These are phyloP conservation scores for Ceratocystis papillata DNA, from an alignment of 2,329 filamentous ascomycete genomes.

Conservation along the genomic window DNA sequence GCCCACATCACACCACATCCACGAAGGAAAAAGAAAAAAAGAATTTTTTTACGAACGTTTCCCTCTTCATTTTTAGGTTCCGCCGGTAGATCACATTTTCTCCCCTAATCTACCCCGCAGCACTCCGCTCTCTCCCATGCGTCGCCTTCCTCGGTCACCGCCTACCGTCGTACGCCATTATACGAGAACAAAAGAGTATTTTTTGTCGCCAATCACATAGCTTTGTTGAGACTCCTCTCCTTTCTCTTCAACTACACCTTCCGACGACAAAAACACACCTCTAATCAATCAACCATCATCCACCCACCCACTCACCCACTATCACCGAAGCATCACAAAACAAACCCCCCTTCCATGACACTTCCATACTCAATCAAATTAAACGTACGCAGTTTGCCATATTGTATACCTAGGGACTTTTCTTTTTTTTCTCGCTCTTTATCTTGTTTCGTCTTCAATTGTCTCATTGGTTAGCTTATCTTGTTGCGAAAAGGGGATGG, in stretches of 20 bases:
- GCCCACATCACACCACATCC: neutral
- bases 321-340: neutral
- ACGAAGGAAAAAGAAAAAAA: constrained; percentile 38
- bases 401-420: constrained; percentile 9
- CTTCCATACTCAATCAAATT: constrained; percentile 3
- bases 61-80: constrained; percentile 71
- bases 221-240: neutral
- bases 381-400: constrained; percentile 7
- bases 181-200: neutral
- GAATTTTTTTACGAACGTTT: constrained; percentile 54
- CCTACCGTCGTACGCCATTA: neutral
- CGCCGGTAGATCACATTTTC: constrained; percentile 57
- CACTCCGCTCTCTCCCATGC: constrained; percentile 3
- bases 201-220: neutral
- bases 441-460: neutral
- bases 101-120: neutral
- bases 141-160: neutral
- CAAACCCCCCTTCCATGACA: neutral
- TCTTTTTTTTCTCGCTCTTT: neutral
- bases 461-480: constrained; percentile 1
- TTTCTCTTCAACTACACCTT: neutral
- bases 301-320: neutral
- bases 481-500: neutral
- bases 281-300: neutral
- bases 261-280: neutral